phyloP scores from a whole-genome alignment of 2,329 filamentous ascomycete species.

The Endocalyx cinctus region DNA sequence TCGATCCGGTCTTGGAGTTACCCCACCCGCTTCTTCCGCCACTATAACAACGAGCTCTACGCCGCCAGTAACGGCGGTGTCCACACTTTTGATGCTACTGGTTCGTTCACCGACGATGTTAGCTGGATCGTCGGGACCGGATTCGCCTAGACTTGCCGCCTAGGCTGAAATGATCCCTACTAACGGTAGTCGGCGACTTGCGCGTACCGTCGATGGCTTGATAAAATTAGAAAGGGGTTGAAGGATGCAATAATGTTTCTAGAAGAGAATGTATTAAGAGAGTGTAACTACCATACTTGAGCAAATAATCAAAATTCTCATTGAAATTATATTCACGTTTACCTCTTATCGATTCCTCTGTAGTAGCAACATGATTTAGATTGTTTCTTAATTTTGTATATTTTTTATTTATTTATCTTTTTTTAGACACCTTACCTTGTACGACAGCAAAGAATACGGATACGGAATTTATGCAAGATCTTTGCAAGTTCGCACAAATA shows the following conservation, averaged over 20 bases:
- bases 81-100: slow-evolving; percentile 44
- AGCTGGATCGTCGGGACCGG: slow-evolving; percentile 43
- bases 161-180: too few relatives aligned
- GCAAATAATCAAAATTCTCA: not conserved
- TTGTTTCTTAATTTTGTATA: not conserved
- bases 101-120: slow-evolving; percentile 49
- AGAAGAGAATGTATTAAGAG: too few relatives aligned
- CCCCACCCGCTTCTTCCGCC: slow-evolving; percentile 54
- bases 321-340: not conserved
- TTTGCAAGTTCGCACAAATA: too few relatives aligned
- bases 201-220: too few relatives aligned
- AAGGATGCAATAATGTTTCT: not conserved
- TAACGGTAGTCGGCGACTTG: too few relatives aligned
- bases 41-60: slow-evolving; percentile 40
- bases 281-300: too few relatives aligned
- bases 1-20: slow-evolving; percentile 56
- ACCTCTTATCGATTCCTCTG: not conserved
- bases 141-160: slow-evolving; percentile 32
- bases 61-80: slow-evolving; percentile 21
- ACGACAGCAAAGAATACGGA: too few relatives aligned
- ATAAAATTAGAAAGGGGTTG: not conserved
- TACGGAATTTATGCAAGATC: not conserved
- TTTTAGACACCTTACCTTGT: too few relatives aligned
- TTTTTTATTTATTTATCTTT: not conserved
- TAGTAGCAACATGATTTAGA: not conserved